Conservation (phyloP, 2,329 filamentous ascomycete genomes). For the Neophaeococcomyces aloes region DNA sequence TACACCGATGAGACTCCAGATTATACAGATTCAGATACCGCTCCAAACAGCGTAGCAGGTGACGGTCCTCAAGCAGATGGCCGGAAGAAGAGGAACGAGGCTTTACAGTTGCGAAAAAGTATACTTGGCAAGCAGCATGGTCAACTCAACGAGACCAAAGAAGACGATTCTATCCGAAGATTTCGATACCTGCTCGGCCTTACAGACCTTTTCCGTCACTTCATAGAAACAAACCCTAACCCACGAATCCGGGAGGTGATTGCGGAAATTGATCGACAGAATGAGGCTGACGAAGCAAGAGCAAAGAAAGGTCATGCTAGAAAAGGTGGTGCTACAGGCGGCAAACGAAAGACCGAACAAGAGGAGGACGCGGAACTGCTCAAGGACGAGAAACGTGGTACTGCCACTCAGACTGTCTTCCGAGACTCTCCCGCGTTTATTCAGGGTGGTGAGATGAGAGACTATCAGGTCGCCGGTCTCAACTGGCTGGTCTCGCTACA, state of each 20-base stretch:
- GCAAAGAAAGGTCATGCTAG: slow-evolving; percentile 64
- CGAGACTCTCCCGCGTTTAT: slow-evolving; percentile 88
- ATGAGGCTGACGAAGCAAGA: slow-evolving; percentile 59
- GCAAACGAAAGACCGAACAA: slow-evolving; percentile 82
- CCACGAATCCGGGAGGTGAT: slow-evolving; percentile 91
- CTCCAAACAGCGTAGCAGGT: slow-evolving; percentile 66
- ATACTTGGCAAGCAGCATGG: slow-evolving; percentile 95
- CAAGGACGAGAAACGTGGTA: slow-evolving; percentile 78
- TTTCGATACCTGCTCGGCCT: slow-evolving; percentile 92
- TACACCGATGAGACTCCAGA: slow-evolving; percentile 51
- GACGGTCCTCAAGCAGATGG: slow-evolving; percentile 60
- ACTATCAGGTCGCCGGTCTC: slow-evolving; percentile 89
- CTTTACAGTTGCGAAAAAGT: slow-evolving; percentile 77
- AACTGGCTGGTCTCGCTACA: slow-evolving; percentile 98
- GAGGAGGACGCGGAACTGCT: slow-evolving; percentile 89
- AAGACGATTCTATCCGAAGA: slow-evolving; percentile 87
- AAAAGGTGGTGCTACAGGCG: slow-evolving; percentile 69
- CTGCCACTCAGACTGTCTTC: slow-evolving; percentile 79
- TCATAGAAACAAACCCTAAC: slow-evolving; percentile 95
- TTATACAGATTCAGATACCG: slow-evolving; percentile 53
- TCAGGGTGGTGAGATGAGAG: slow-evolving; percentile 74
- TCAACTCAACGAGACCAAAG: slow-evolving; percentile 83
- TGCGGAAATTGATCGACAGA: slow-evolving; percentile 86
- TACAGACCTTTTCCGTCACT: slow-evolving; percentile 95
- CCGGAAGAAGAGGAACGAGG: slow-evolving; percentile 74